These are phyloP conservation scores for Microthyrium microscopicum DNA, from an alignment of 2,329 filamentous ascomycete species.

Conservation along the genomic window DNA sequence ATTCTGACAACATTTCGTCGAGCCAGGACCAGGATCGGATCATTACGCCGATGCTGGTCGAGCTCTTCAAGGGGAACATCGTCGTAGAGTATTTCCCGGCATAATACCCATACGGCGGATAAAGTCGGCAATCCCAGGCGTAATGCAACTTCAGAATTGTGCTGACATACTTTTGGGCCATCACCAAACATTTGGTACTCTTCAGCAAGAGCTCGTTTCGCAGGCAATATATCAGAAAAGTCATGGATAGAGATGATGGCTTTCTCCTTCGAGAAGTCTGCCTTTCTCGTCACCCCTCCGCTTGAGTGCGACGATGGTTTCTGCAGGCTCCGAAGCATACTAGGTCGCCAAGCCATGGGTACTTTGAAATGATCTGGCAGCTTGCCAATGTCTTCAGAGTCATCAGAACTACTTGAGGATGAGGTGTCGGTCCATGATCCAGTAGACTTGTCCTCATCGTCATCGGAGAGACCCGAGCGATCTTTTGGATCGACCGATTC, in stretches of 20 bases:
- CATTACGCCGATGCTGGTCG: conserved; percentile 34
- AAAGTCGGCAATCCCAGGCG: conserved; percentile 55
- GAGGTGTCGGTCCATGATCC: conserved; percentile 10
- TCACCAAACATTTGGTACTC: conserved; percentile 76
- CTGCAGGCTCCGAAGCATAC: conserved; percentile 39
- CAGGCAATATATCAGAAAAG: conserved; percentile 54
- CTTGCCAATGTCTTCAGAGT: conserved; percentile 23
- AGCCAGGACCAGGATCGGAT: conserved; percentile 54
- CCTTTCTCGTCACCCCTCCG: conserved; percentile 8
- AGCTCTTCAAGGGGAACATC: conserved; percentile 56
- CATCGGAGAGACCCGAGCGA: conserved; percentile 13
- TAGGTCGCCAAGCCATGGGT: conserved; percentile 35
- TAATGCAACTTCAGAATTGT: conserved; percentile 66
- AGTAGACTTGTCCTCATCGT: conserved; percentile 15
- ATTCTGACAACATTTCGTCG: conserved; percentile 39
- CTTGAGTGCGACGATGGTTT: conserved; percentile 27
- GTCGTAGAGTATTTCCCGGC: conserved; percentile 59
- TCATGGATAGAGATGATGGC: conserved; percentile 62
- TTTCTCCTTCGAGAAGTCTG: conserved; percentile 30
- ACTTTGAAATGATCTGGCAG: conserved; percentile 31
- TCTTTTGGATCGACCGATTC: conserved; percentile 27
- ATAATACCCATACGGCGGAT: conserved; percentile 68
- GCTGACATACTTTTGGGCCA: conserved; percentile 61
- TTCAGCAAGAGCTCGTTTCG: conserved; percentile 58
- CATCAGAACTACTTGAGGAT: conserved; percentile 20